These are phyloP conservation scores for Xylaria sp. DNA, from an alignment of 2,329 filamentous ascomycete genomes.

Conservation along the genomic window DNA sequence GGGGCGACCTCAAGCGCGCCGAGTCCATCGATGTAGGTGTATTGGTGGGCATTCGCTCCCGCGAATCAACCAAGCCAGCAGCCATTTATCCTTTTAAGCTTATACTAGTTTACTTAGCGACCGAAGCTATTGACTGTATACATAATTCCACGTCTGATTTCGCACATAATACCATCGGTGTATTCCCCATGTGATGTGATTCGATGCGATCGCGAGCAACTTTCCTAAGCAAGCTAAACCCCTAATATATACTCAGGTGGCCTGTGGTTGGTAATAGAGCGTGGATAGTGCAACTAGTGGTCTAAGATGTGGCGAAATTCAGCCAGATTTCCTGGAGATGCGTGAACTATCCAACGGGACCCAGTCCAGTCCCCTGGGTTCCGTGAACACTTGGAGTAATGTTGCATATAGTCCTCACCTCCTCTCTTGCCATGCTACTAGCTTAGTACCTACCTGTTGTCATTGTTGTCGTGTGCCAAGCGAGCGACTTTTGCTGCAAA, in stretches of 20 bases:
- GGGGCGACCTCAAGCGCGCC: not conserved
- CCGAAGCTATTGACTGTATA: not conserved
- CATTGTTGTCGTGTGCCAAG: conserved; percentile 19
- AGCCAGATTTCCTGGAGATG: not conserved
- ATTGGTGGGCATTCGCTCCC: not conserved
- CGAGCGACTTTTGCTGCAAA: conserved; percentile 14
- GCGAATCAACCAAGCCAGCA: not conserved
- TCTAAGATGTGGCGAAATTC: not conserved
- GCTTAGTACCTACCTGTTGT: not conserved
- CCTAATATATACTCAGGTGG: not conserved
- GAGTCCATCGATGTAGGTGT: too few species aligned
- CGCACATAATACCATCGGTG: not conserved
- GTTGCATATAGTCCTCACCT: not conserved
- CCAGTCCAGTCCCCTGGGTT: not conserved
- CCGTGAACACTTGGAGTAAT: not conserved
- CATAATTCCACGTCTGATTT: not conserved
- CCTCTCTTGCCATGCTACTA: too few species aligned
- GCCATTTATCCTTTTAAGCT: conserved; percentile 3
- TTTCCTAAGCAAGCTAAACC: not conserved
- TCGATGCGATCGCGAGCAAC: not conserved
- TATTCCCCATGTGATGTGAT: too few species aligned
- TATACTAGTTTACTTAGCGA: not conserved
- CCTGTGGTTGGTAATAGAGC: not conserved
- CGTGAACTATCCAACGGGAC: not conserved
- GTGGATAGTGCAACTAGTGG: not conserved